Conservation (phyloP, 2,329 filamentous ascomycete species). For the Pleurostoma richardsiae region DNA sequence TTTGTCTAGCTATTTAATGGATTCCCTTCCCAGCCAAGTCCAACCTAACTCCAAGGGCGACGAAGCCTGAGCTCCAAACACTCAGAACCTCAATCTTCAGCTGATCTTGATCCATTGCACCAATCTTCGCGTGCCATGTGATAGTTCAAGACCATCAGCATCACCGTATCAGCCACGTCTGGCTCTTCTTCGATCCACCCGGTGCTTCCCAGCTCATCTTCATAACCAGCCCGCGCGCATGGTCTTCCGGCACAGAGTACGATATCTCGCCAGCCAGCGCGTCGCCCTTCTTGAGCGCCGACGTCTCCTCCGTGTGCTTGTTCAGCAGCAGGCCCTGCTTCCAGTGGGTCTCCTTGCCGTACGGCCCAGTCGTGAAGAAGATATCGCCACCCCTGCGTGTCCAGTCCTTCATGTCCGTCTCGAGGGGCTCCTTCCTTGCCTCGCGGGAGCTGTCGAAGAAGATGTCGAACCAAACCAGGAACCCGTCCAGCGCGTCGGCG, state of each 20-base stretch:
- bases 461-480: slow-evolving; percentile 89
- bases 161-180: background rate
- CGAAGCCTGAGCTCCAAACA: too few relatives aligned
- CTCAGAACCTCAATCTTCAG: too few relatives aligned
- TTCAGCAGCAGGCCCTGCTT: slow-evolving; percentile 74
- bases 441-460: slow-evolving; percentile 70
- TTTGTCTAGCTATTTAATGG: too few relatives aligned
- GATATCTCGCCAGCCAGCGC: slow-evolving; percentile 62
- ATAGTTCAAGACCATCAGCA: too few relatives aligned
- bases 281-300: slow-evolving; percentile 45
- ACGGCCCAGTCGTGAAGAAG: slow-evolving; percentile 86
- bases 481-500: slow-evolving; percentile 73
- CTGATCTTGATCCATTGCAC: too few relatives aligned
- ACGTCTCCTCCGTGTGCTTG: slow-evolving; percentile 47
- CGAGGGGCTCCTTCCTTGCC: slow-evolving; percentile 41
- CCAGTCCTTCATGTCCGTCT: slow-evolving; percentile 60
- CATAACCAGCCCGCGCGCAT: slow-evolving; percentile 65
- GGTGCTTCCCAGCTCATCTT: slow-evolving; percentile 54
- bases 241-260: slow-evolving; percentile 65
- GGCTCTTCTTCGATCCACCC: slow-evolving; percentile 29
- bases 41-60: too few relatives aligned
- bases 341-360: slow-evolving; percentile 80
- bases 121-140: too few relatives aligned
- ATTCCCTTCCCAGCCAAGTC: too few relatives aligned
- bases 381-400: slow-evolving; percentile 51